Conservation (phyloP, 177 flowering plant species). For the Telopea speciosissima region DNA sequence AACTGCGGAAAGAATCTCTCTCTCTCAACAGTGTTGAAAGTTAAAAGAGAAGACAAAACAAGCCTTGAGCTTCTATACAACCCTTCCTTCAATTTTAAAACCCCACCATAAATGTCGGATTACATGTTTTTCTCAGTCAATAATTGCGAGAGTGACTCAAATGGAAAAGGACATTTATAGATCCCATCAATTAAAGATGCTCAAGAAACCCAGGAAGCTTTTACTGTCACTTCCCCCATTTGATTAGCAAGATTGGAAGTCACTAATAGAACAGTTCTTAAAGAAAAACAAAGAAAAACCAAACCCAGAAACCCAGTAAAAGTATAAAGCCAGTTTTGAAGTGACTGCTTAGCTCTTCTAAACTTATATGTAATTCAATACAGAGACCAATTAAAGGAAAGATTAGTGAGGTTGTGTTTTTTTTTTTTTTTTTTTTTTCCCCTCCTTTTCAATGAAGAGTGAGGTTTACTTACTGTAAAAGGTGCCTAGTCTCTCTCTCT, state of each 20-base stretch:
- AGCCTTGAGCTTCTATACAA: conserved; percentile 21
- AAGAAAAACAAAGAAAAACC: not conserved
- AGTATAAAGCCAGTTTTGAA: conserved; percentile 11
- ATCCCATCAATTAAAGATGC: not conserved
- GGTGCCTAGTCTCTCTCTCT: not conserved
- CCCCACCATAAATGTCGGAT: conserved; percentile 18
- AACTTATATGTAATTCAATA: not conserved
- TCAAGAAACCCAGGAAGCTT: not conserved
- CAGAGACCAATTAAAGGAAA: not conserved
- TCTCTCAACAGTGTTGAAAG: not conserved
- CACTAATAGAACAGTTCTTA: not conserved
- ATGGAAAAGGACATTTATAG: conserved; percentile 2
- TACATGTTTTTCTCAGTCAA: not conserved
- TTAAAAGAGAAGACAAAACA: conserved; percentile 5
- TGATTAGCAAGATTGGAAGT: conserved; percentile 13
- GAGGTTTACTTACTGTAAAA: too few relatives aligned
- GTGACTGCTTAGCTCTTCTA: conserved; percentile 6
- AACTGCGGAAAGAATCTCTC: not conserved
- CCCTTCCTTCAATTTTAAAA: conserved; percentile 4
- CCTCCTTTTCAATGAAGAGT: too few relatives aligned
- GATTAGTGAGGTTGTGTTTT: not conserved
- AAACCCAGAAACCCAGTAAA: conserved; percentile 44
- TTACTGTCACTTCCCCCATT: conserved; percentile 2
- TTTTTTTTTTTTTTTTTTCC: too few relatives aligned
- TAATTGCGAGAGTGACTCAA: not conserved